These are phyloP conservation scores for Globisporangium echinulatum DNA, from an alignment of 352 stramenopile species.

Conservation along the genomic window DNA sequence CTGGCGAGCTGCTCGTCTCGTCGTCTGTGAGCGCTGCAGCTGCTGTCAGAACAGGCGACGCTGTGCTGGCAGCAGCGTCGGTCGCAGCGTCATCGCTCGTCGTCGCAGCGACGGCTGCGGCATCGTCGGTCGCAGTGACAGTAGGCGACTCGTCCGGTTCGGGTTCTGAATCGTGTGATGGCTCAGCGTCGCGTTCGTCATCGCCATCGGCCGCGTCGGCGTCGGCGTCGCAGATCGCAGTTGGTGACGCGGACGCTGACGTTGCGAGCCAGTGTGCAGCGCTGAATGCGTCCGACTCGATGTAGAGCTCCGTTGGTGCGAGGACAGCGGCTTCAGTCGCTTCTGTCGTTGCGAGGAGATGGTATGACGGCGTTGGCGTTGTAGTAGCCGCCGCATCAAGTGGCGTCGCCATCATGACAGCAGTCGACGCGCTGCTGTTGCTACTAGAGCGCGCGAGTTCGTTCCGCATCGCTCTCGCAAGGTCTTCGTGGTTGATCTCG, in stretches of 20 bases:
- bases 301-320: background rate
- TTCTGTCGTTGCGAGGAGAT: background rate
- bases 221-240: background rate
- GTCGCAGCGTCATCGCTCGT: background rate
- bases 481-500: conserved; percentile 12
- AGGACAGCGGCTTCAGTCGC: background rate
- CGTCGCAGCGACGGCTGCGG: too few relatives aligned
- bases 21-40: too few relatives aligned
- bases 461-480: conserved; percentile 2
- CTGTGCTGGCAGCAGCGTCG: background rate
- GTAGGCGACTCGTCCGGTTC: background rate
- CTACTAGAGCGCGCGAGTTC: background rate
- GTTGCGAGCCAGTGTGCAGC: background rate
- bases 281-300: background rate
- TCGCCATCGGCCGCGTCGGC: background rate
- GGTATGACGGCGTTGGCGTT: background rate
- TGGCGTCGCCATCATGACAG: background rate
- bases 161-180: too few relatives aligned
- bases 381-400: background rate
- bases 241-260: background rate
- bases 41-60: too few relatives aligned
- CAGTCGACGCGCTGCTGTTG: background rate
- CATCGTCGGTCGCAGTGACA: background rate
- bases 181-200: background rate
- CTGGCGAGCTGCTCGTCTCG: background rate